Evolutionary conservation across 2,329 filamentous ascomycete genomes (phyloP), one percentile per base, ranked within the genome.

Genomic region (Exophiala sp.): DNA sequence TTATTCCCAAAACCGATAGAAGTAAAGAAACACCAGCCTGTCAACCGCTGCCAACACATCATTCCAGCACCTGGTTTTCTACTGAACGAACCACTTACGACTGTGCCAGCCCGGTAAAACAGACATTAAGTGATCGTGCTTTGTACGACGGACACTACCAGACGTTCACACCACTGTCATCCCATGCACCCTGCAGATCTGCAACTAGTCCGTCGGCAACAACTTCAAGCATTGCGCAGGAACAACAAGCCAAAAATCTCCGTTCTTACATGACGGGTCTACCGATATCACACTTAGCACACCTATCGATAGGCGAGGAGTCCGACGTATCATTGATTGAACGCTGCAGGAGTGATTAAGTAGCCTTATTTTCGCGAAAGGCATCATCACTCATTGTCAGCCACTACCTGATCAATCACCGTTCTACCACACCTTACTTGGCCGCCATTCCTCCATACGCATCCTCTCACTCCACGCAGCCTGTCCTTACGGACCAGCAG

Each of bases 41-140:
- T 58, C 40, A 49, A 47, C 35, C 12, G 3, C 18, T 56, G 57
- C 57, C 57, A 59, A 44, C 57, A 54, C 57, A 59, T 54, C 55
- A 51, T 14, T n/a, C 12, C 21, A 43, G 21, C 41, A 43, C 41
- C n/a, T 43, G 10, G 10, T 16, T 38, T 38, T 10, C 7, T 29
- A 10, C 35, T 16, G 11, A 5, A 10, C 11, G 14, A 32, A 5
- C n/a, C 18, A 24, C 20, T 24, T 29, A 12, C 41, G 29, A 12
- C 14, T 16, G 6, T 38, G 35, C 11, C 11, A 32, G 41, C 40
- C 8, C 20, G 7, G 29, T 20, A 32, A 38, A 5, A 38, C 35
- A 12, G 10, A 16, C 35, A 38, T 16, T 12, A 5, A 38, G 5
- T 11, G 35, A 8, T 38, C 24, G 7, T 38, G 35, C 35, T 38